Evolutionary conservation across 2,329 filamentous ascomycete species (phyloP).

Genomic region (Scleromitrula shiraiana): DNA sequence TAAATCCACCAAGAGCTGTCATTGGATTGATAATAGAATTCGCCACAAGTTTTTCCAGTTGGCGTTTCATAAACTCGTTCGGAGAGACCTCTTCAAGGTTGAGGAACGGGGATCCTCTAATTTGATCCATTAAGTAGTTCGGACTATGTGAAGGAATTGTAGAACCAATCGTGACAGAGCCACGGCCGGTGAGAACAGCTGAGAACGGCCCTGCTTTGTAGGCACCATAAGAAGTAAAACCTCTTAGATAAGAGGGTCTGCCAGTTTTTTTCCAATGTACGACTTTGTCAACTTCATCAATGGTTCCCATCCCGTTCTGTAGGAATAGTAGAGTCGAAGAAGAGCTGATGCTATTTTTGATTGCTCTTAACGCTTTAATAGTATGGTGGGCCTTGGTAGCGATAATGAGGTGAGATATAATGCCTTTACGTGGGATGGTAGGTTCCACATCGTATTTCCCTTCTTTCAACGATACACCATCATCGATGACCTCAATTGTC

Average conservation of each 20-base stretch:
- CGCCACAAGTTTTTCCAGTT: conserved; percentile 79
- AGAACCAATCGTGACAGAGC: conserved; percentile 40
- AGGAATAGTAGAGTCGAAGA: conserved; percentile 71
- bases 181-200: conserved; percentile 45
- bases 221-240: conserved; percentile 52
- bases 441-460: conserved; percentile 20
- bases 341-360: conserved; percentile 54
- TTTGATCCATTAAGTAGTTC: conserved; percentile 24
- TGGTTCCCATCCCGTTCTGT: conserved; percentile 78
- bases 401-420: conserved; percentile 58
- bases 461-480: conserved; percentile 17
- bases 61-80: conserved; percentile 46
- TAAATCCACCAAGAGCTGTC: conserved; percentile 68
- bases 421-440: neutral
- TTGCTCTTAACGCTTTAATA: conserved; percentile 47
- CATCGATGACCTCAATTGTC: conserved; percentile 17
- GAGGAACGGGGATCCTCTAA: conserved; percentile 38
- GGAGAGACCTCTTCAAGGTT: conserved; percentile 34
- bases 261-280: conserved; percentile 49
- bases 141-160: conserved; percentile 8
- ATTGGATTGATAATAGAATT: conserved; percentile 79
- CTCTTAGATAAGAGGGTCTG: conserved; percentile 66
- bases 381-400: conserved; percentile 67
- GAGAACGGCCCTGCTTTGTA: conserved; percentile 42
- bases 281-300: conserved; percentile 49